Conservation (phyloP, 257 asterid species). For the Solanum paucissectum region DNA sequence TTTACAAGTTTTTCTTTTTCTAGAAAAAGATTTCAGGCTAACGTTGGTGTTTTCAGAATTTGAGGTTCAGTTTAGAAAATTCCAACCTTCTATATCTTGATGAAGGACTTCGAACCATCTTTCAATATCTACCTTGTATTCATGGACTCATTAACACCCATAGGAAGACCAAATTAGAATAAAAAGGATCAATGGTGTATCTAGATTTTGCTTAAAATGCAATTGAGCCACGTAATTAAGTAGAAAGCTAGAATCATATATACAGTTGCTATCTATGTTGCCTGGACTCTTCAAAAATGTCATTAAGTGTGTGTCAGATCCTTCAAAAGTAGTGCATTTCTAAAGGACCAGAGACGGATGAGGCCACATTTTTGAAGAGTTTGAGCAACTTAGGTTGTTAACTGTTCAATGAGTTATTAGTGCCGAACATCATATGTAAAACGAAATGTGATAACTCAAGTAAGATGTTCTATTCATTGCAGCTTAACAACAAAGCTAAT, state of each 20-base stretch:
- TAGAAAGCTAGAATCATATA: neutral
- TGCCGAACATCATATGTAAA: neutral
- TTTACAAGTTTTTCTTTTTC: too few species aligned
- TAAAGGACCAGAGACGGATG: too few species aligned
- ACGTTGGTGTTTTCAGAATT: neutral
- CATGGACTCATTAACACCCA: neutral
- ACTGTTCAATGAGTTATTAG: neutral
- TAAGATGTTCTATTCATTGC: neutral
- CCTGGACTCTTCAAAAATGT: too few species aligned
- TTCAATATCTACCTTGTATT: neutral
- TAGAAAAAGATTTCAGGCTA: too few species aligned
- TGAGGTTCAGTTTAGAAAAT: neutral
- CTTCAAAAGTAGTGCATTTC: too few species aligned
- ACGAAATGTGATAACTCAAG: neutral
- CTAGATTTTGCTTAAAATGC: neutral
- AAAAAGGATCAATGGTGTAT: neutral
- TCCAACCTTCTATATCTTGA: neutral
- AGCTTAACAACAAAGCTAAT: neutral
- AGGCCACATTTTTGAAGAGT: neutral
- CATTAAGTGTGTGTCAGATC: neutral
- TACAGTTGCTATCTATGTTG: too few species aligned
- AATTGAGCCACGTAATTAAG: neutral
- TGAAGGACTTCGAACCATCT: neutral
- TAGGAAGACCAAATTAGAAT: neutral
- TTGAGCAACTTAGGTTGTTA: neutral